Percentiles rank a stretch among this genome's conserved stretches.
Conservation (phyloP, 768 basidiomycete genomes). For the Suillus fuscotomentosus region DNA sequence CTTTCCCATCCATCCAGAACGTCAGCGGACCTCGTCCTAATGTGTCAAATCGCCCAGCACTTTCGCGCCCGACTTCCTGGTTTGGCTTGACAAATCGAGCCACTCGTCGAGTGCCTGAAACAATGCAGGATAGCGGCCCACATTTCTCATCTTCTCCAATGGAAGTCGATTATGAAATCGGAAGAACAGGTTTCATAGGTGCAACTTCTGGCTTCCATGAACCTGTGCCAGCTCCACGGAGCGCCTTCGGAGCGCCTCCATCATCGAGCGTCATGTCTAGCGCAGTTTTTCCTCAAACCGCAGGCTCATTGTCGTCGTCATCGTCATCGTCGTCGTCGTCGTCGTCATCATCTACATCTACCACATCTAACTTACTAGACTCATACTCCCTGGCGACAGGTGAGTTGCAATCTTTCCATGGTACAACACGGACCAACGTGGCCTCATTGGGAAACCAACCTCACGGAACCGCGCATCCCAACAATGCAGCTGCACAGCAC, state of each 20-base stretch:
- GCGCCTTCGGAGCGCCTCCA: neutral
- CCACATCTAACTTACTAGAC: neutral
- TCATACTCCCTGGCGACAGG: neutral
- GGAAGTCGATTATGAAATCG: neutral
- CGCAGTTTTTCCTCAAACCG: neutral
- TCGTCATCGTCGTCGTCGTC: neutral
- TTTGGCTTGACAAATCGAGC: slow-evolving; percentile 4
- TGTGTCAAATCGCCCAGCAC: neutral
- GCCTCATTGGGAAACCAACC: neutral
- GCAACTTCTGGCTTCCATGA: neutral
- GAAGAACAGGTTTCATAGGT: neutral
- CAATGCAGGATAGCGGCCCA: neutral
- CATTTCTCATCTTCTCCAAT: neutral
- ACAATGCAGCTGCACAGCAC: neutral
- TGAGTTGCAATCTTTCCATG: neutral
- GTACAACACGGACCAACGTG: neutral
- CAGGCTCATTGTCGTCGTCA: neutral
- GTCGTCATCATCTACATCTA: neutral
- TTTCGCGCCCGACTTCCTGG: slow-evolving; percentile 3
- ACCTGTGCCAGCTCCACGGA: neutral
- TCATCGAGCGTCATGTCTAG: neutral
- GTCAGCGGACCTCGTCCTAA: neutral
- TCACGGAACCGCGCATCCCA: neutral
- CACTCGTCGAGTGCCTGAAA: neutral
- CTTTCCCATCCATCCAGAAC: neutral